Evolutionary conservation across 2,329 filamentous ascomycete genomes (phyloP), one percentile per base, ranked within the genome.

Genomic region (Diaporthe batatas): DNA sequence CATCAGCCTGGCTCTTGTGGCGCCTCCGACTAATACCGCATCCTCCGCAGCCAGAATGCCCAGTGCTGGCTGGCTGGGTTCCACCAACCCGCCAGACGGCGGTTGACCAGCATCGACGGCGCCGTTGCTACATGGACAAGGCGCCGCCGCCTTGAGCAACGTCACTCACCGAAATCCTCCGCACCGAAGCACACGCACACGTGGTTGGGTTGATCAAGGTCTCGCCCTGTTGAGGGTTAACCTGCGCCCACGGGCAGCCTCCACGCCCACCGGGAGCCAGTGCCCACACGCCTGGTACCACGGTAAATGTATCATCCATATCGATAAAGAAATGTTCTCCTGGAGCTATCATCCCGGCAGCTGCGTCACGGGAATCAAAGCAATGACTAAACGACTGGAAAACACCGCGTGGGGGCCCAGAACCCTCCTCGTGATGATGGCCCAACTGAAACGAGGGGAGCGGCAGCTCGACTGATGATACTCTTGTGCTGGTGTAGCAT

Each of bases 311-410:
- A 47, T 21, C 32, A 32, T 53, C 29, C 47, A 36, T 25, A 65
- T 67, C 62, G 62, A 53, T 53, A 53, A 39, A 67, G 32, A 34
- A 53, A 21, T 25, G n/a, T 39, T 2, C 44, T 67, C 8, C 32
- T 67, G 62, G 62, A 67, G 62, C 47, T 67, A 18, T 53, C 62
- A 67, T 53, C 62, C 62, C 62, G 51, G 62, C 47, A 67, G 44
- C 62, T 67, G 62, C 62, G 62, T 67, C 62, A 67, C 62, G 62
- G 36, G 62, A 53, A 53, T 67, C 62, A 67, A 67, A 67, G 62
- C 62, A 67, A 67, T 67, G 62, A 67, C 62, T 67, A 67, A 67
- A 53, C 32, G 62, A 67, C 62, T 67, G 62, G 32, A 53, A 67
- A 67, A 67, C 62, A 39, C 29, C 47, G 62, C 62, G 62, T 67